Evolutionary conservation across 1,284 basidiomycete species (phyloP), one percentile per base, ranked within the genome.

Genomic region (Moesziomyces antarcticus): DNA sequence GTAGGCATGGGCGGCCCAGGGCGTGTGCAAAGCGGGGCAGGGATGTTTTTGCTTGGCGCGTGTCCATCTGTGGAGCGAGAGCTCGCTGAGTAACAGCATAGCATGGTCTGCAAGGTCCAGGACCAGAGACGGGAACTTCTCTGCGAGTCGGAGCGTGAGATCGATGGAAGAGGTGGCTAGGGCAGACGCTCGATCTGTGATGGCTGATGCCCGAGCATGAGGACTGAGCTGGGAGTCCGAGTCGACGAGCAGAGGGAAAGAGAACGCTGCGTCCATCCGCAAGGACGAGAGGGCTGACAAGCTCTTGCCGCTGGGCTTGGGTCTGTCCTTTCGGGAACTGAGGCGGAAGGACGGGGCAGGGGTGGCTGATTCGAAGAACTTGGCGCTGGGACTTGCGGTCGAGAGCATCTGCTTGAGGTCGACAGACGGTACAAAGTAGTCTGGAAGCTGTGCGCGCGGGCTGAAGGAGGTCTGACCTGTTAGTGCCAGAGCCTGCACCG

Each of bases 401-500:
- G 3, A 16, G 16, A 51, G 40, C 14, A 3, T 30, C 21, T 37
- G 35, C 22, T 35, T n/a, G 8, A 48, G 50, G 7, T 41, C 52
- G 1, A 18, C 18, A 5, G 52, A 51, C 14, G 63, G 68, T 2
- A 72, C 50, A 7, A 75, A 53, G 51, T 59, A 67, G 58, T 75
- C 59, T 6, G 61, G 59, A 14, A 72, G 69, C 7, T 52, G 50
- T 18, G 64, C 61, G 9, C 46, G 21, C 1, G 68, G 50, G 37
- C 50, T 54, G 45, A 76, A 76, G 2, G 60, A 56, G 48, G 73
- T 56, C 14, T 50, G 47, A 11, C 70, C 64, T 16, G 63, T 64
- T 10, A 46, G 56, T 27, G 73, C 67, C 10, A 76, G 61, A 20
- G 70, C 73, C 30, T 73, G 70, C 1, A 76, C 66, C 0, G 73